Percentiles rank a stretch among this genome's conserved stretches.
phyloP scores from a whole-genome alignment of 768 basidiomycete genomes.

The Austroboletus festivus region DNA sequence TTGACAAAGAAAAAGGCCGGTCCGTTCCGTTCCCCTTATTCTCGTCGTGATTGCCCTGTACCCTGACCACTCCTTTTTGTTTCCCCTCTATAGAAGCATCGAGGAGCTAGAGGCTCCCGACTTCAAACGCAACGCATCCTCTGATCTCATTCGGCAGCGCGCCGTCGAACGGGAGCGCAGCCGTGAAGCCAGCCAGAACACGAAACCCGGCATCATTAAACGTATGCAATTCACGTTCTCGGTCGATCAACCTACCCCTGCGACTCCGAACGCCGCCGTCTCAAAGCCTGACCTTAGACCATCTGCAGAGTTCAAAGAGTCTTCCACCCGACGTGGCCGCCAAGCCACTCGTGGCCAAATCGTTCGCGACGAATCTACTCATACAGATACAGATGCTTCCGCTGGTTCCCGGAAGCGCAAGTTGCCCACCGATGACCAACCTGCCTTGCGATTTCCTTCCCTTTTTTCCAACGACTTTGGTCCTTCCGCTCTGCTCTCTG shows the following conservation, averaged over 20 bases:
- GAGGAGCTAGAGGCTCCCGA: conserved; percentile 82
- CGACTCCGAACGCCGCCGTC: conserved; percentile 41
- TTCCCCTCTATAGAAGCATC: conserved; percentile 60
- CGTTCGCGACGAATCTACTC: conserved; percentile 26
- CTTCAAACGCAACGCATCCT: conserved; percentile 75
- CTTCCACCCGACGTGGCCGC: conserved; percentile 37
- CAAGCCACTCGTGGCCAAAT: conserved; percentile 38
- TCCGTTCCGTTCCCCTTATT: conserved; percentile 37
- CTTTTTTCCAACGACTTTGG: conserved; percentile 75
- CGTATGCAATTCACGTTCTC: conserved; percentile 91
- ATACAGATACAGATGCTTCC: conserved; percentile 22
- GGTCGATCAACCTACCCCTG: conserved; percentile 63
- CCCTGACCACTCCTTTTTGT: conserved; percentile 10
- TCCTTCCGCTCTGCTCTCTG: conserved; percentile 69
- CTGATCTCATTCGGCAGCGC: conserved; percentile 76
- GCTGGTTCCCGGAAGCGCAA: conserved; percentile 29
- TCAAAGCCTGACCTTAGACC: conserved; percentile 69
- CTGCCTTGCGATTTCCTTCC: conserved; percentile 64
- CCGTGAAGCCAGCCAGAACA: conserved; percentile 64
- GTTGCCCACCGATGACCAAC: conserved; percentile 21
- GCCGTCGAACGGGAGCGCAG: conserved; percentile 79
- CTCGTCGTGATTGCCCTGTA: conserved; percentile 11
- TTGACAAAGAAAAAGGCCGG: conserved; percentile 92
- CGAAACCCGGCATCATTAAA: conserved; percentile 70
- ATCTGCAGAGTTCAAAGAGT: conserved; percentile 60